phyloP scores from a whole-genome alignment of 2,329 filamentous ascomycete genomes.

The Diaporthe australafricana region DNA sequence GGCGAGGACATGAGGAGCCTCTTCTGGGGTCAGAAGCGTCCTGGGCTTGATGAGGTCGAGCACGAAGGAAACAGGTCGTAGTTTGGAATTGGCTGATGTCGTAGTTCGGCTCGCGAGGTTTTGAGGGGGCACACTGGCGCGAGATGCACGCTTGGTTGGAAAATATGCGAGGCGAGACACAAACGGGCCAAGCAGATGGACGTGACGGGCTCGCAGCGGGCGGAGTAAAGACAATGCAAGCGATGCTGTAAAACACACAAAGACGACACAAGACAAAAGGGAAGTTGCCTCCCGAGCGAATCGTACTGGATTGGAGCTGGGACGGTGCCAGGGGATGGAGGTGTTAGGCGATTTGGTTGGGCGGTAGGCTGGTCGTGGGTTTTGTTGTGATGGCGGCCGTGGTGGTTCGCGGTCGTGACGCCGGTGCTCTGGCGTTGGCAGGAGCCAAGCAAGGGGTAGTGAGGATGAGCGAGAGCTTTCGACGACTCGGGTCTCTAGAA shows the following conservation, averaged over 20 bases:
- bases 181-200: slow-evolving; percentile 32
- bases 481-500: slow-evolving; percentile 29
- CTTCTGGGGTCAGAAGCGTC: slow-evolving; percentile 25
- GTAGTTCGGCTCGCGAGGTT: slow-evolving; percentile 21
- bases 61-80: slow-evolving; percentile 23
- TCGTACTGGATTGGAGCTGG: slow-evolving; percentile 37
- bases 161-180: slow-evolving; percentile 32
- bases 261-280: slow-evolving; percentile 36
- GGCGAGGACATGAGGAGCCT: slow-evolving; percentile 33
- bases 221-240: slow-evolving; percentile 26
- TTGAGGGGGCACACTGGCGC: slow-evolving; percentile 28
- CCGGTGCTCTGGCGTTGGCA: slow-evolving; percentile 15
- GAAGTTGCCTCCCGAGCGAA: slow-evolving; percentile 34
- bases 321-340: slow-evolving; percentile 41
- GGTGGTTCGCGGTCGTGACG: slow-evolving; percentile 19
- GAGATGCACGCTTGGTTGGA: slow-evolving; percentile 33
- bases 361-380: slow-evolving; percentile 16
- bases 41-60: slow-evolving; percentile 28
- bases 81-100: slow-evolving; percentile 15
- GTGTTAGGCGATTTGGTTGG: not conserved
- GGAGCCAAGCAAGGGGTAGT: slow-evolving; percentile 8
- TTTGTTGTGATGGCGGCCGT: slow-evolving; percentile 36
- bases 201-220: slow-evolving; percentile 28
- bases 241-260: slow-evolving; percentile 36
- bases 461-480: slow-evolving; percentile 24